These are phyloP conservation scores for Saccharum officinarum DNA, from an alignment of 176 grass and related monocot genomes.

Conservation along the genomic window DNA sequence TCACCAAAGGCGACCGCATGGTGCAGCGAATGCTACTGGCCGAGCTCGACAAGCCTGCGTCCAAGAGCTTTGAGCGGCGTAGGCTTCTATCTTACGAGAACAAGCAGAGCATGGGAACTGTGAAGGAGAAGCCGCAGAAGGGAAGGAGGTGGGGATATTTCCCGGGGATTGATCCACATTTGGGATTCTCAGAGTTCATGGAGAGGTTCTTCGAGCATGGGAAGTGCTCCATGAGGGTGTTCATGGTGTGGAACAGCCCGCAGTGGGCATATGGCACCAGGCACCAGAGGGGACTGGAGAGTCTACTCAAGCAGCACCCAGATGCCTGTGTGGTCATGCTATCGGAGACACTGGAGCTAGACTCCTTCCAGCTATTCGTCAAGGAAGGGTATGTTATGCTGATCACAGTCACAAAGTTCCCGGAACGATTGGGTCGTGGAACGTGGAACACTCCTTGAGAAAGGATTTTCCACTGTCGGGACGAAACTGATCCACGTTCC, in stretches of 20 bases:
- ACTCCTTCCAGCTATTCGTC: constrained; percentile 71
- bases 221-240: constrained; percentile 70
- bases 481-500: no score
- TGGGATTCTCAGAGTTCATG: constrained; percentile 81
- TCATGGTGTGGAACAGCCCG: constrained; percentile 98
- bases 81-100: constrained; percentile 36
- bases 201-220: constrained; percentile 57
- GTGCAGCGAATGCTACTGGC: constrained; percentile 59
- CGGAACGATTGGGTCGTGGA: no score
- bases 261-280: constrained; percentile 71
- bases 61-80: constrained; percentile 44
- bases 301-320: constrained; percentile 77
- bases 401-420: no score
- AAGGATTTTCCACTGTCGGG: constrained; percentile 39
- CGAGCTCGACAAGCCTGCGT: constrained; percentile 56
- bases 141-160: constrained; percentile 80
- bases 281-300: constrained; percentile 80
- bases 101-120: constrained; percentile 29
- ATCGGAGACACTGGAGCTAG: constrained; percentile 80
- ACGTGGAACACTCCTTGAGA: no score
- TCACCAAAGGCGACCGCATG: constrained; percentile 74
- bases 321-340: constrained; percentile 71
- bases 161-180: constrained; percentile 62
- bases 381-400: constrained; percentile 72
- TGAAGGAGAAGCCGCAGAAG: constrained; percentile 17